Conservation (phyloP, 139 green algal genomes). For the Closterium sp. region DNA sequence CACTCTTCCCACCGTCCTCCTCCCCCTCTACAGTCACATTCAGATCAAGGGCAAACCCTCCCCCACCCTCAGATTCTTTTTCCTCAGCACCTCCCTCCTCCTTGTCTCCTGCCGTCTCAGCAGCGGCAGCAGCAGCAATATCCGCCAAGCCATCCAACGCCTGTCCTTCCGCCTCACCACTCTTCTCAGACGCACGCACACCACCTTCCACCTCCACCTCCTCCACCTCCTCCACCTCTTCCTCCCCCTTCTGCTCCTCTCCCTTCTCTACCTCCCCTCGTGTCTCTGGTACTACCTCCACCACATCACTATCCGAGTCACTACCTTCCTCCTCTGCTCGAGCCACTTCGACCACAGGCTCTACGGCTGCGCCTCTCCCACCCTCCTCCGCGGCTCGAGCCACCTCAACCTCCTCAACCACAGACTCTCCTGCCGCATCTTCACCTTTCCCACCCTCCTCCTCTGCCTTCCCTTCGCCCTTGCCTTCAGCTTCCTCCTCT, state of each 20-base stretch:
- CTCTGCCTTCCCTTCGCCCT: constrained; percentile 6
- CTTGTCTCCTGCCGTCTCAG: background rate
- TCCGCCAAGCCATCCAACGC: background rate
- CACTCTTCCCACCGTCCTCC: background rate
- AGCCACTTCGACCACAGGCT: background rate
- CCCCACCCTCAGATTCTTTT: background rate
- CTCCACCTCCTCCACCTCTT: background rate
- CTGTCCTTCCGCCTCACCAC: background rate
- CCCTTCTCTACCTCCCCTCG: background rate
- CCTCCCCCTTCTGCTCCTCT: background rate
- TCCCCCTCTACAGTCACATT: background rate
- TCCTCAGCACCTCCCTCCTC: background rate
- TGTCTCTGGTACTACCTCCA: background rate
- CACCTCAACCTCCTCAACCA: constrained; percentile 10
- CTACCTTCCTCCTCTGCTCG: background rate
- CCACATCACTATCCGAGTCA: background rate
- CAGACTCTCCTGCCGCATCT: background rate
- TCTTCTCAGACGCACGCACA: background rate
- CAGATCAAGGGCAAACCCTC: background rate
- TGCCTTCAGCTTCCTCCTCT: background rate
- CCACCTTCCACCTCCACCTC: background rate
- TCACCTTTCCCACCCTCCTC: background rate
- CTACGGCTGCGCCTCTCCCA: background rate
- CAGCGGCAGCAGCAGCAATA: constrained; percentile 1
- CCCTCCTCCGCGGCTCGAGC: background rate